phyloP scores from a whole-genome alignment of 2,329 filamentous ascomycete species.

The Onygenales sp. region DNA sequence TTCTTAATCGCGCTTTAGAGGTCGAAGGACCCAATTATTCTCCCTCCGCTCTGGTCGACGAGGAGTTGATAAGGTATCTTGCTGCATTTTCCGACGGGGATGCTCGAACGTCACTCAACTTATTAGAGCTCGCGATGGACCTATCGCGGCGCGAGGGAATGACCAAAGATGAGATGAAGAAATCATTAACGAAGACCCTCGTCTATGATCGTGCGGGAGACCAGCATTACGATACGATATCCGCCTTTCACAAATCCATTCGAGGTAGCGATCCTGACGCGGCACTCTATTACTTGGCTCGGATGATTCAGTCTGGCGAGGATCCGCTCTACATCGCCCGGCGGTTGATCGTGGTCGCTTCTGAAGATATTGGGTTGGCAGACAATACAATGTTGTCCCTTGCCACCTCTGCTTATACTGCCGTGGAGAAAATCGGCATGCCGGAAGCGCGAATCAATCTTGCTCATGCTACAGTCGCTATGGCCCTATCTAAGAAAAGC shows the following conservation, averaged over 20 bases:
- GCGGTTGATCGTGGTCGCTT: conserved; percentile 88
- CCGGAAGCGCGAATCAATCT: conserved; percentile 90
- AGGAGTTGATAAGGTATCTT: conserved; percentile 70
- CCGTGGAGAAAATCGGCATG: conserved; percentile 87
- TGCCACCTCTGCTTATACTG: conserved; percentile 76
- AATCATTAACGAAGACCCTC: conserved; percentile 76
- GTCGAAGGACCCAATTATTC: conserved; percentile 47
- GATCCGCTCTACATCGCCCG: conserved; percentile 88
- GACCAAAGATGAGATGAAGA: conserved; percentile 69
- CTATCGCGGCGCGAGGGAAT: conserved; percentile 56
- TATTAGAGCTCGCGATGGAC: conserved; percentile 80
- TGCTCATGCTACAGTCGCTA: conserved; percentile 74
- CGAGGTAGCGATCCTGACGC: conserved; percentile 81
- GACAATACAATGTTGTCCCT: conserved; percentile 76
- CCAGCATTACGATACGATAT: conserved; percentile 96
- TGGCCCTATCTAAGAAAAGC: conserved; percentile 74
- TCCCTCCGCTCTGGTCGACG: conserved; percentile 54
- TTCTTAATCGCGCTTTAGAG: conserved; percentile 65
- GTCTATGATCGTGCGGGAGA: conserved; percentile 94
- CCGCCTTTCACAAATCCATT: conserved; percentile 91
- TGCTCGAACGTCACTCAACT: conserved; percentile 82
- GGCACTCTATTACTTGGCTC: conserved; percentile 83
- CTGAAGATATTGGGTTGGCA: conserved; percentile 85
- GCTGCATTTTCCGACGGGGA: conserved; percentile 85
- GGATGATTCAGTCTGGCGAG: conserved; percentile 93